Conservation (phyloP, 371 early-diverging fungal genomes). For the Mitosporidium daphniae region DNA sequence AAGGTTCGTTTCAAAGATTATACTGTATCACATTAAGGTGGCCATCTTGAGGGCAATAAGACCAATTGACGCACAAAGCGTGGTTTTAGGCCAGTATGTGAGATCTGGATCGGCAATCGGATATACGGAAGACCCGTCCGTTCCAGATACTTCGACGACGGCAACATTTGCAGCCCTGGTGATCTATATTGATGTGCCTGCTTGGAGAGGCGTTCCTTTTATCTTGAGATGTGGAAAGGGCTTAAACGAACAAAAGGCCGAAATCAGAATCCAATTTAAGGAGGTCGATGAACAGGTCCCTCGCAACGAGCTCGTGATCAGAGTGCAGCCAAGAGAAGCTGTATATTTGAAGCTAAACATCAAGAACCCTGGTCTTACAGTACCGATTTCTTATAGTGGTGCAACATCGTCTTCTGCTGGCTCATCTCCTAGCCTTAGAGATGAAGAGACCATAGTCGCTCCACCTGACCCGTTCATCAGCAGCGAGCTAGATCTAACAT, state of each 20-base stretch:
- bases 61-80: slow-evolving; percentile 26
- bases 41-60: slow-evolving; percentile 41
- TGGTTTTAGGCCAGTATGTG: slow-evolving; percentile 55
- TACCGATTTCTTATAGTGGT: too few relatives aligned
- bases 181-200: slow-evolving; percentile 46
- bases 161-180: slow-evolving; percentile 68
- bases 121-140: slow-evolving; percentile 50
- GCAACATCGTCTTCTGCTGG: too few relatives aligned
- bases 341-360: slow-evolving; percentile 81
- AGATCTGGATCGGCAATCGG: slow-evolving; percentile 28
- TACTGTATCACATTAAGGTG: too few relatives aligned
- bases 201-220: slow-evolving; percentile 23
- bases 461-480: slow-evolving; percentile 17
- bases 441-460: too few relatives aligned
- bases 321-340: slow-evolving; percentile 68
- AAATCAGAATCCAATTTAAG: slow-evolving; percentile 67
- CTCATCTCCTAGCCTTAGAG: too few relatives aligned
- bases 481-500: slow-evolving; percentile 58
- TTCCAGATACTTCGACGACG: slow-evolving; percentile 36
- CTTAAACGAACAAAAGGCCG: slow-evolving; percentile 49
- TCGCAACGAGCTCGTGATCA: slow-evolving; percentile 78
- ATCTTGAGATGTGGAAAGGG: slow-evolving; percentile 12
- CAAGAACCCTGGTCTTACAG: slow-evolving; percentile 50
- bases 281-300: slow-evolving; percentile 20
- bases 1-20: slow-evolving; percentile 13